These are phyloP conservation scores for Rhizopogon vesiculosus DNA, from an alignment of 768 basidiomycete genomes.

Conservation along the genomic window DNA sequence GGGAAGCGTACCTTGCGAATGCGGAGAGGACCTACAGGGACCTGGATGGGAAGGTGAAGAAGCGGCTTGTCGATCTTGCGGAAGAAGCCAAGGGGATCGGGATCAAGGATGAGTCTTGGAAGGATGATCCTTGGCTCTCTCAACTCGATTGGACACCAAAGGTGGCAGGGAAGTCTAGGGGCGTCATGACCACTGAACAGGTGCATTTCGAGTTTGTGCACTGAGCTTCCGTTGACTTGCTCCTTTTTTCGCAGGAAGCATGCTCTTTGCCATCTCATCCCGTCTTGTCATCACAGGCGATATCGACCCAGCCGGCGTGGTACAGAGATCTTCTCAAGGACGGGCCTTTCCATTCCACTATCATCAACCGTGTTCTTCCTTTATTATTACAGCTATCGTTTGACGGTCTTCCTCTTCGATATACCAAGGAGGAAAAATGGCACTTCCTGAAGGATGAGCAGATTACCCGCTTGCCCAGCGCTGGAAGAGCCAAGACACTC, in stretches of 20 bases:
- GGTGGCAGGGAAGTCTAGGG: constrained; percentile 63
- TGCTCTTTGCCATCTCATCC: background rate
- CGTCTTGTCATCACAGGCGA: background rate
- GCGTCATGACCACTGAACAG: constrained; percentile 34
- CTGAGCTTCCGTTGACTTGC: constrained; percentile 5
- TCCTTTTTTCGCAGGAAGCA: background rate
- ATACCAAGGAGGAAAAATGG: constrained; percentile 59
- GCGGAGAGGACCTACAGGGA: constrained; percentile 76
- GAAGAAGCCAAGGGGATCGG: constrained; percentile 42
- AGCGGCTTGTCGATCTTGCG: constrained; percentile 64
- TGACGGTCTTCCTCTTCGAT: constrained; percentile 56
- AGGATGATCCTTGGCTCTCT: constrained; percentile 73
- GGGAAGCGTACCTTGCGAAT: constrained; percentile 76
- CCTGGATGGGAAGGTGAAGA: constrained; percentile 59
- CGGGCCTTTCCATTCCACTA: constrained; percentile 34
- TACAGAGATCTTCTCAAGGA: constrained; percentile 43
- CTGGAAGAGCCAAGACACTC: constrained; percentile 36
- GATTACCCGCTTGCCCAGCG: constrained; percentile 37
- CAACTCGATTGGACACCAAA: constrained; percentile 98
- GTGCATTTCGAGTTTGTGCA: constrained; percentile 11
- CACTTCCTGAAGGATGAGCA: constrained; percentile 39
- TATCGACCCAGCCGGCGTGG: constrained; percentile 46
- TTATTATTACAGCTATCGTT: constrained; percentile 61
- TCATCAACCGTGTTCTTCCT: constrained; percentile 52
- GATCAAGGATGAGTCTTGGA: constrained; percentile 53